Conservation (phyloP, 768 basidiomycete species). For the Lepiota subincarnata region DNA sequence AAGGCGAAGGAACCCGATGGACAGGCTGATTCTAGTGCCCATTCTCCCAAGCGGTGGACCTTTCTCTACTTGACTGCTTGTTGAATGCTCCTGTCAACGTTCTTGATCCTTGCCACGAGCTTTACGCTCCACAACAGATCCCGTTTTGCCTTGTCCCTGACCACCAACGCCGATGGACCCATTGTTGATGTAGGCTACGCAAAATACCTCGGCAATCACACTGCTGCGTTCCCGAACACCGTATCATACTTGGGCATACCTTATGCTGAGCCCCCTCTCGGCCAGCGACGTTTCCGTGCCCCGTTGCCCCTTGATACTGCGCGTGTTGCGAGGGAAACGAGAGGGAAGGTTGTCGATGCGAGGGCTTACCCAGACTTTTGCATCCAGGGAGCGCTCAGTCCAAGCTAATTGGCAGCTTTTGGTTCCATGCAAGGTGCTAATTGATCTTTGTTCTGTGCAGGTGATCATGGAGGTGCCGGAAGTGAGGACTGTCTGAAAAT, state of each 20-base stretch:
- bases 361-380: conserved; percentile 54
- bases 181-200: conserved; percentile 58
- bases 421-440: background rate
- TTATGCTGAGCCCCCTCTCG: conserved; percentile 58
- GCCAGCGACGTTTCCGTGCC: conserved; percentile 48
- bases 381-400: conserved; percentile 43
- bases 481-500: conserved; percentile 65
- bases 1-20: background rate
- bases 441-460: conserved; percentile 21
- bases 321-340: conserved; percentile 32
- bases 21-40: background rate
- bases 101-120: background rate
- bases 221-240: conserved; percentile 39
- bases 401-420: background rate
- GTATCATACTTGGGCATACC: conserved; percentile 58
- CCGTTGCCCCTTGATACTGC: conserved; percentile 48
- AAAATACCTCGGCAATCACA: conserved; percentile 49
- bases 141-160: background rate
- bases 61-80: background rate
- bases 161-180: conserved; percentile 4
- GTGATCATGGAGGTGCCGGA: conserved; percentile 57
- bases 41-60: background rate
- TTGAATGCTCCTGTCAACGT: background rate
- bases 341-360: conserved; percentile 44
- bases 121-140: background rate